These are phyloP conservation scores for Dalbergia cultrata DNA, from an alignment of 306 rosid genomes.

Conservation along the genomic window DNA sequence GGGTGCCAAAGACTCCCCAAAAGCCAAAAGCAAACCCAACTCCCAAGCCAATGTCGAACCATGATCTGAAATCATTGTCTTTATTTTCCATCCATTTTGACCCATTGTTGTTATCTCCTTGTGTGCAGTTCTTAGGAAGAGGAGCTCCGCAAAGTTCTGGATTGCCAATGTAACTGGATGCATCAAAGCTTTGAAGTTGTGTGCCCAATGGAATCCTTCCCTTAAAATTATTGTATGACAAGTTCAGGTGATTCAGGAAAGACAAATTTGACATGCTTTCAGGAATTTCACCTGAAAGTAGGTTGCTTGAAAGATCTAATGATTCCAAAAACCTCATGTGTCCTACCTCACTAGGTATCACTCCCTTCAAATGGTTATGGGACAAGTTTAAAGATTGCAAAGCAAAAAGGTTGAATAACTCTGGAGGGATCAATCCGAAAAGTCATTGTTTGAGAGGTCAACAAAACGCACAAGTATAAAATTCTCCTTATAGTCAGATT, in stretches of 20 bases:
- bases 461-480: background rate
- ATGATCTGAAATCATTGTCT: background rate
- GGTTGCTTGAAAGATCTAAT: conserved; percentile 2
- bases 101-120: too few relatives aligned
- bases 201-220: conserved; percentile 19
- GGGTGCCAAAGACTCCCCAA: background rate
- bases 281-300: conserved; percentile 8
- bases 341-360: background rate
- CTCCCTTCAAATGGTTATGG: conserved; percentile 14
- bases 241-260: background rate
- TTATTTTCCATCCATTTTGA: background rate
- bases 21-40: conserved; percentile 20
- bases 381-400: background rate
- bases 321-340: conserved; percentile 1
- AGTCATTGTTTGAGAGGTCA: conserved; percentile 16
- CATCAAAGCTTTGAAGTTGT: conserved; percentile 24
- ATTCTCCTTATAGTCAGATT: background rate
- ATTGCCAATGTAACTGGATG: conserved; percentile 4
- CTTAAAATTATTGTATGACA: conserved; percentile 5
- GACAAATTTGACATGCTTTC: too few relatives aligned
- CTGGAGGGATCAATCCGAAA: conserved; percentile 16
- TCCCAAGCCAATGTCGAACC: background rate
- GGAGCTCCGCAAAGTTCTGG: conserved; percentile 8
- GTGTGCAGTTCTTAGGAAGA: conserved; percentile 8
- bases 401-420: background rate